Conservation (phyloP, 495 filamentous ascomycete species). For the Lasiosphaeria ovina region DNA sequence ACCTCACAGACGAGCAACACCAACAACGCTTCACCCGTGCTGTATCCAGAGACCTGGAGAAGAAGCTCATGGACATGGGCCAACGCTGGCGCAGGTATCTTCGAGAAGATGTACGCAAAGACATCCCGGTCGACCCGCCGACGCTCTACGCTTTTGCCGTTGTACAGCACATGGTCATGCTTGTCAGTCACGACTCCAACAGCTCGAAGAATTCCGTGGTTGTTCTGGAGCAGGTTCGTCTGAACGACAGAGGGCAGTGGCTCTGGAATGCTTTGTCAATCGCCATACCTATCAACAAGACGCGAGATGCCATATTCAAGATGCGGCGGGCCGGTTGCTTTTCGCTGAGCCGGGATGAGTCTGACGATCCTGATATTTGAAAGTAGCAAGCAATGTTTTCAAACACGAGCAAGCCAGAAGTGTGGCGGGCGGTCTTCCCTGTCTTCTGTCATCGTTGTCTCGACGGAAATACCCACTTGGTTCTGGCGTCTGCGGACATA, state of each 20-base stretch:
- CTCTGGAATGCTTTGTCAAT: conserved; percentile 35
- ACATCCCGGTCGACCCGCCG: conserved; percentile 17
- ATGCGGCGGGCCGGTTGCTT: conserved; percentile 10
- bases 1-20: conserved; percentile 4
- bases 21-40: conserved; percentile 12
- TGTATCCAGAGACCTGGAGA: conserved; percentile 20
- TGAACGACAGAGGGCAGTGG: conserved; percentile 30
- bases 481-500: too few relatives aligned
- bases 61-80: conserved; percentile 17
- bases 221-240: conserved; percentile 18
- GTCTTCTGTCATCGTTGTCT: too few relatives aligned
- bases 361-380: conserved; percentile 28
- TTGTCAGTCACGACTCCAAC: conserved; percentile 27
- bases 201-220: conserved; percentile 18
- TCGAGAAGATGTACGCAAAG: conserved; percentile 1
- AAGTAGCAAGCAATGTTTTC: neutral
- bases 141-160: conserved; percentile 31
- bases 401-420: too few relatives aligned
- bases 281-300: conserved; percentile 30
- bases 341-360: neutral
- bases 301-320: conserved; percentile 18
- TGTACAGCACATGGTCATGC: conserved; percentile 27
- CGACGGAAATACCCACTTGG: too few relatives aligned
- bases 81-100: conserved; percentile 21
- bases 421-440: too few relatives aligned